Base-by-base conservation (phyloP, 345 rosid genomes). In the Boechera retrofracta region DNA sequence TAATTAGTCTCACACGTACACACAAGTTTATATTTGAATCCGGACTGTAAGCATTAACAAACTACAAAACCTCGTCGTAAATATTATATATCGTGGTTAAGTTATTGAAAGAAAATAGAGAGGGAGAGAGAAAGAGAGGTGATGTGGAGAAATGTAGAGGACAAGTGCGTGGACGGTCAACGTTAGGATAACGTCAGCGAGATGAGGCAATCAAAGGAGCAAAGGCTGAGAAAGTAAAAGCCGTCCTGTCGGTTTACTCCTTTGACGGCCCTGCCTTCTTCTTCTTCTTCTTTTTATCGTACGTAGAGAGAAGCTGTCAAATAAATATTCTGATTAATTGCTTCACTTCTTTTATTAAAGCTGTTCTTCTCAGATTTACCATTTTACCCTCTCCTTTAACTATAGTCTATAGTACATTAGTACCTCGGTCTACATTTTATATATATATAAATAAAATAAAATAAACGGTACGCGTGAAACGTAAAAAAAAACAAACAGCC, bases 161-260 rank as follows among this genome's bases (percentile, higher is more conserved):
- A 58, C 1, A 39, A 21, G 13, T 4, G 66, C 10, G 57, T 18
- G 49, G 72, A 60, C 69, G 70, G 75, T 77, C 80, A 77, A 56
- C 81, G 76, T 56, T 38, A 36, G 49, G 53, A 57, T 64, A 64
- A 71, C 67, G 80, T 77, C 75, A 77, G 80, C 77, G 24, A 63
- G 64, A 55, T 71, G 80, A 77, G 76, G 66, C 80, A 77, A 77
- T 77, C 80, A 70, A 67, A 77, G 71, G 65, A 69, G 16, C 75
- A 54, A 63, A 71, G 49, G 67, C 77, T 77, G 72, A 8, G 12
- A 29, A 36, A 65, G 8, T 62, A 62, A 77, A 77, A 16, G 62
- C 67, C 76, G 36, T 64, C 76, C 64, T 77, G 81, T 77, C 81
- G 81, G 77, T 72, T 77, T 69, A 54, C 36, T 52, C 21, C 15